Base-by-base conservation (phyloP, 1,139 yeast genomes). In the Entelexis paramagnoliae region DNA sequence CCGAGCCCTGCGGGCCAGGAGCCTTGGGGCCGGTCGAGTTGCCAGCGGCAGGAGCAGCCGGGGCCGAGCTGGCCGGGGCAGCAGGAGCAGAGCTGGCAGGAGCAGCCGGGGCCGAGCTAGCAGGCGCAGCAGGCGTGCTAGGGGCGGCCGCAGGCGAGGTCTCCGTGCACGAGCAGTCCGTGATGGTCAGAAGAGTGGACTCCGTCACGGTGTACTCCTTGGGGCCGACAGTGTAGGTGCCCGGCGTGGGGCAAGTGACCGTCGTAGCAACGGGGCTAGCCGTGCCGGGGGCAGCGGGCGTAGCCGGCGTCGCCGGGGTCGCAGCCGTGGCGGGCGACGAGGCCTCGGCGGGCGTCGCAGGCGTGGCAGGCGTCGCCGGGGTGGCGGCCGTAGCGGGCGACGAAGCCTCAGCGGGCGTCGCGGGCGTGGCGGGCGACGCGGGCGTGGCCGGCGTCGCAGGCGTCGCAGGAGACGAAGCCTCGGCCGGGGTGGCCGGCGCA, bases 161-260 rank as follows among this genome's bases (percentile, higher is more conserved):
- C 28, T 47, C 44, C 3, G 83, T 76, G 72, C 85, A 81, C 45
- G 71, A 71, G 66, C 72, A 68, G 67, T 68, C 65, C 58, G 72
- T 68, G 64, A 68, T 61, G 59, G 74, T 71, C 55, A 70, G 58
- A 55, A 73, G 68, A 56, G 72, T 68, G 54, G 73, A 66, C 54
- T 56, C 64, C 53, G 72, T 64, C 57, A 69, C 72, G 52, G 68
- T 63, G 63, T 64, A 66, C 57, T 72, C 68, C 57, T 59, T 54
- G 63, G 61, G 63, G 62, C 64, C 64, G 63, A 64, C 66, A 3
- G 50, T 35, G 38, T 39, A 17, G 28, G 51, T 48, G 39, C 47
- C 44, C 30, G 41, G 29, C 16, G 46, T 38, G 48, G 73, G 73
- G 66, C 73, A 70, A 68, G 65, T 67, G 59, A 73, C 69, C 62